Evolutionary conservation across 768 basidiomycete species (phyloP).

Genomic region (Tylopilus sp.): DNA sequence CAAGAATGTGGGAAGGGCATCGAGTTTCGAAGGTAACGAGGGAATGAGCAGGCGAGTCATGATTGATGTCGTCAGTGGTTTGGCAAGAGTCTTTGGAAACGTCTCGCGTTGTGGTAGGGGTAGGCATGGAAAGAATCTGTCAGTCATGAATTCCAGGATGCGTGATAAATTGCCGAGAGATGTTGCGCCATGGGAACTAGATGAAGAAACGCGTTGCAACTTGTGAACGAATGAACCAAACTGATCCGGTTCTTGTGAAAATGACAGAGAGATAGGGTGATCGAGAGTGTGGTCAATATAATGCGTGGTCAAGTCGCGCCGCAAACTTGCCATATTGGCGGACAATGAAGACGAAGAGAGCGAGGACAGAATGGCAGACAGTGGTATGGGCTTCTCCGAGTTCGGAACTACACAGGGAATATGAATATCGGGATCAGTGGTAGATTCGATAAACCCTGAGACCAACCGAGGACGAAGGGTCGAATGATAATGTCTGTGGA

Average conservation of each 20-base stretch:
- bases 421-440: conserved; percentile 2
- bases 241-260: conserved; percentile 33
- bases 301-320: conserved; percentile 58
- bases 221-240: conserved; percentile 38
- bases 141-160: conserved; percentile 60
- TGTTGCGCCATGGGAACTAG: conserved; percentile 35
- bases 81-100: conserved; percentile 58
- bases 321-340: conserved; percentile 54
- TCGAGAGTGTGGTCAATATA: conserved; percentile 59
- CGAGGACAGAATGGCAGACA: conserved; percentile 56
- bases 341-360: conserved; percentile 53
- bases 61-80: conserved; percentile 56
- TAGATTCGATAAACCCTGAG: conserved; percentile 28
- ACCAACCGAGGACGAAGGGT: conserved; percentile 46
- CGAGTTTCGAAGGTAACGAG: conserved; percentile 63
- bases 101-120: conserved; percentile 42
- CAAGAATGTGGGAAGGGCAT: conserved; percentile 60
- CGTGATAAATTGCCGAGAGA: conserved; percentile 52
- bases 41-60: conserved; percentile 67
- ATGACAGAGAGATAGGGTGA: conserved; percentile 45
- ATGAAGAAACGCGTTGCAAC: conserved; percentile 46
- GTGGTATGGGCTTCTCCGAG: conserved; percentile 46
- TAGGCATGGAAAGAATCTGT: conserved; percentile 53
- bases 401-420: conserved; percentile 47
- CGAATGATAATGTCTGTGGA: conserved; percentile 48